A percentile compares a stretch with the other conserved stretches of the same genome.
phyloP scores from a whole-genome alignment of 371 early-diverging fungal genomes.

The Syncephalastrum racemosum region DNA sequence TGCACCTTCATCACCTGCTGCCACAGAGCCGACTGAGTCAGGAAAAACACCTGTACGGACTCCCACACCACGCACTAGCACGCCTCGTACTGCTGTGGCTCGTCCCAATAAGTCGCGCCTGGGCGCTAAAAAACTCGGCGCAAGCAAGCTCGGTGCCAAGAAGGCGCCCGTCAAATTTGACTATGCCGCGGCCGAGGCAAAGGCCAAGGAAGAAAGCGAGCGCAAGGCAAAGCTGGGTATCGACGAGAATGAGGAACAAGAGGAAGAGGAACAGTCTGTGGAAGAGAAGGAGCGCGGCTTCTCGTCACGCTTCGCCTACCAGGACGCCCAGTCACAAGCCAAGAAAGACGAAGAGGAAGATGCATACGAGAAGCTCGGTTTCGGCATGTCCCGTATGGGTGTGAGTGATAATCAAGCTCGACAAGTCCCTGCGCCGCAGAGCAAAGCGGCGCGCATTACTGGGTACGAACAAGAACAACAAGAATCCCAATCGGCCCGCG shows the following conservation, averaged over 20 bases:
- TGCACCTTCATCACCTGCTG: conserved; percentile 28
- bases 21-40: conserved; percentile 15
- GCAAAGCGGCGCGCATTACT: conserved; percentile 14
- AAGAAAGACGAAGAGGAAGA: conserved; percentile 64
- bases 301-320: conserved; percentile 27
- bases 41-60: too few relatives aligned
- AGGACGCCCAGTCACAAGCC: conserved; percentile 62
- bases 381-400: conserved; percentile 71
- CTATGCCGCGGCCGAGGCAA: conserved; percentile 92
- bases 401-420: conserved; percentile 13
- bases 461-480: conserved; percentile 18
- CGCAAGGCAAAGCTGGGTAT: conserved; percentile 73
- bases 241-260: conserved; percentile 63
- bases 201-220: conserved; percentile 85
- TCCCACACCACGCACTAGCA: not conserved
- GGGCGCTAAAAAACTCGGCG: conserved; percentile 37
- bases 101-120: conserved; percentile 39
- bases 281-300: conserved; percentile 17
- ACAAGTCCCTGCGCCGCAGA: not conserved
- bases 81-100: conserved; percentile 21
- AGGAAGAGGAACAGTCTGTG: not conserved
- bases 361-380: conserved; percentile 73
- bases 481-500: conserved; percentile 45
- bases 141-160: conserved; percentile 82
- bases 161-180: conserved; percentile 75